These are phyloP conservation scores for Globisporangium ultimum DNA, from an alignment of 352 stramenopile species.

Conservation along the genomic window DNA sequence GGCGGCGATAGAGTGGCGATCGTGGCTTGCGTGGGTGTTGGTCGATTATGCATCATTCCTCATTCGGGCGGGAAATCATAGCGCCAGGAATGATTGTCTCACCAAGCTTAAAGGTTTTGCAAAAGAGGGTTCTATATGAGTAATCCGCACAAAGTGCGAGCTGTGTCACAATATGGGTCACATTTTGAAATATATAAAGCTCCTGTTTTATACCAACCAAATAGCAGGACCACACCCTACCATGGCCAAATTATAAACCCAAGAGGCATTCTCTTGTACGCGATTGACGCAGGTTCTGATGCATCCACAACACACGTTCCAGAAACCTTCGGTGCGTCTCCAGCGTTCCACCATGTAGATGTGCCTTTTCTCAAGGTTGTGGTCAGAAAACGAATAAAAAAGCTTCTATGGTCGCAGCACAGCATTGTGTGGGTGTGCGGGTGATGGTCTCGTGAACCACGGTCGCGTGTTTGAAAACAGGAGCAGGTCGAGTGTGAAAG, in stretches of 20 bases:
- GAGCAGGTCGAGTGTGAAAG: too few relatives aligned
- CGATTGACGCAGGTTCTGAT: background rate
- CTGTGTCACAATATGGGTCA: background rate
- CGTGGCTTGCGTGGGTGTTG: background rate
- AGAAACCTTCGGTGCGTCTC: constrained; percentile 5
- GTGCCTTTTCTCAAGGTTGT: background rate
- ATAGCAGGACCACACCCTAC: too few relatives aligned
- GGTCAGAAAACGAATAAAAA: background rate
- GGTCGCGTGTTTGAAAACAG: too few relatives aligned
- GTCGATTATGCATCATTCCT: constrained; percentile 5
- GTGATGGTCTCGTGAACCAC: too few relatives aligned
- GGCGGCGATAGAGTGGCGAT: too few relatives aligned
- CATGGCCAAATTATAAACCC: too few relatives aligned
- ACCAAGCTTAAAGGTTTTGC: background rate
- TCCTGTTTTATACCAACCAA: too few relatives aligned
- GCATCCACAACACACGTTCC: constrained; percentile 2
- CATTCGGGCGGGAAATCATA: background rate
- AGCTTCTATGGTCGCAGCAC: background rate
- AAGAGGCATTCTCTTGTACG: too few relatives aligned
- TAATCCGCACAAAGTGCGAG: too few relatives aligned
- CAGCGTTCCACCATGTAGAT: background rate
- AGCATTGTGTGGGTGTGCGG: too few relatives aligned
- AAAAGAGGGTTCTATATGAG: background rate
- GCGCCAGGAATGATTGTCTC: background rate
- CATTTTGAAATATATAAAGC: background rate